phyloP scores from a whole-genome alignment of 1,284 basidiomycete genomes.

The Ceratobasidium sp. region DNA sequence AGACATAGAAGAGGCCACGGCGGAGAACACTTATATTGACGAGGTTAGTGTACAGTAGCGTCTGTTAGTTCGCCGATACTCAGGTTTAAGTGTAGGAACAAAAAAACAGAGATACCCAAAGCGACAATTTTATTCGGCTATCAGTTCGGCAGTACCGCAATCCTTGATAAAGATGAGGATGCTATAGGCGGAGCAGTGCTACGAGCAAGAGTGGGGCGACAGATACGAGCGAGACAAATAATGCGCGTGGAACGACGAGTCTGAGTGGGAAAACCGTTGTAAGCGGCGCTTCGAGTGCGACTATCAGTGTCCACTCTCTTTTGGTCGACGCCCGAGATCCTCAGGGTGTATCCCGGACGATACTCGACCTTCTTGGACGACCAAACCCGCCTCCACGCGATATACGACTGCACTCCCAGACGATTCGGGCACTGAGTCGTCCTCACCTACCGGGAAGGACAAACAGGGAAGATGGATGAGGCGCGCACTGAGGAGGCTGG shows the following conservation, averaged over 20 bases:
- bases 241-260: conserved; percentile 41
- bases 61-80: neutral
- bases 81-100: conserved; percentile 63
- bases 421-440: conserved; percentile 55
- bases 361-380: conserved; percentile 30
- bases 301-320: conserved; percentile 3
- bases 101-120: conserved; percentile 72
- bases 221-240: conserved; percentile 10
- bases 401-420: conserved; percentile 23
- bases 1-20: conserved; percentile 78
- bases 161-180: conserved; percentile 64
- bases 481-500: conserved; percentile 65
- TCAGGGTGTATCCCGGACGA: conserved; percentile 35
- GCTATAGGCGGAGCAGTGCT: conserved; percentile 50
- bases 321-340: conserved; percentile 38
- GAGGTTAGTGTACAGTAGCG: conserved; percentile 66
- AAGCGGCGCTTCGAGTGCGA: conserved; percentile 21
- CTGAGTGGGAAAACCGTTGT: conserved; percentile 18
- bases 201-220: conserved; percentile 24
- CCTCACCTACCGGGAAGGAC: conserved; percentile 62
- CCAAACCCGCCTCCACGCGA: conserved; percentile 60
- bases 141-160: conserved; percentile 64
- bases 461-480: conserved; percentile 75
- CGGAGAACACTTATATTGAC: conserved; percentile 81
- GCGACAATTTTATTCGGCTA: conserved; percentile 74